Base-by-base conservation (phyloP, 2,329 filamentous ascomycete genomes). In the Aureobasidium sp. region DNA sequence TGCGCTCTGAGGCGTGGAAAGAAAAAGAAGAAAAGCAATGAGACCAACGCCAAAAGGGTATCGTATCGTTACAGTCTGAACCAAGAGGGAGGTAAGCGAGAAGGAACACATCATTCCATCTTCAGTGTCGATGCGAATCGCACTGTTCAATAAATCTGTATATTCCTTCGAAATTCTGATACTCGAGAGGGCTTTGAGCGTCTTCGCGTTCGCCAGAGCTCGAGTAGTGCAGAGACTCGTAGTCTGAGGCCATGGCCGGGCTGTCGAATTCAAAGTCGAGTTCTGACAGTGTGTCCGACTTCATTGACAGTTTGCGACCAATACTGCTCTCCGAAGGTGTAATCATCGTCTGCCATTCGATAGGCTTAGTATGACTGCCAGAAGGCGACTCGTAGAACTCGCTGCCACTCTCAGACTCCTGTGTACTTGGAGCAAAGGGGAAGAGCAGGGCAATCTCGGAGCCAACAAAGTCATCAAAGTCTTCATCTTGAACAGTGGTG, bases 381-480 rank as follows among this genome's bases (percentile, higher is more conserved):
- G 58, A 60, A 3, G 58, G 46, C 25, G 58, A 51, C 13, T 60
- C 47, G 66, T 72, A 78, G 68, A 77, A 77, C 61, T 82, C 74
- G 25, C 46, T 51, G 23, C 59, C 65, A 11, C 67, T 62, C 45
- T 62, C 62, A 29, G 78, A 75, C 49, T 76, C 66, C 4, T 76
- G 74, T 50, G 77, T 71, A 63, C 79, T 84, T 0, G 92, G 88
- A 0, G 92, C 92, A 68, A 90, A 96, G 0, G 93, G 93, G 68
- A 96, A 96, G 45, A 85, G 81, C 21, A 97, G 79, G 5, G 90
- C 90, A 65, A 94, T 81, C 1, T 88, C 80, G 0, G 85, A 84
- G 9, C 88, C 90, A 27, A 80, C 79, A 60, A 81, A 83, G 7
- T 73, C 69, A 60, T 89, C 83, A 67, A 95, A 95, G 19, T 87